phyloP scores from a whole-genome alignment of 1,284 basidiomycete genomes.

The Cronartium ribicola region DNA sequence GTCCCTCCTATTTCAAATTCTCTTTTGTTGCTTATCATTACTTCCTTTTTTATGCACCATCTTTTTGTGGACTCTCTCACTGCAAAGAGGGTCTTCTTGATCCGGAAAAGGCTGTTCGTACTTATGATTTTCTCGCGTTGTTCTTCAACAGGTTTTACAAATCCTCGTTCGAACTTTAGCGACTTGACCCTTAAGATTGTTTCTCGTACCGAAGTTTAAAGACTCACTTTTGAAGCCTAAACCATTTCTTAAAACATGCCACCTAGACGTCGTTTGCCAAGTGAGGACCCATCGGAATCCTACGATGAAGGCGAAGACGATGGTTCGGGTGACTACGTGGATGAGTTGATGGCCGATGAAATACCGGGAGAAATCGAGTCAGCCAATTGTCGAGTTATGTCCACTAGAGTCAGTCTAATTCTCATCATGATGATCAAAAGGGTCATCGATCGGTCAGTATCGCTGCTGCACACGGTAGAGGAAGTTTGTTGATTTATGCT shows the following conservation, averaged over 20 bases:
- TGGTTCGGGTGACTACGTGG: not conserved
- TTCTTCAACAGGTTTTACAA: too few species aligned
- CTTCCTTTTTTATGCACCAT: too few species aligned
- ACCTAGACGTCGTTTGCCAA: not conserved
- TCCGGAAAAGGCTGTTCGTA: too few species aligned
- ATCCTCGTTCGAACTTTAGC: too few species aligned
- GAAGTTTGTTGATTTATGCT: not conserved
- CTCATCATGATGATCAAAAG: not conserved
- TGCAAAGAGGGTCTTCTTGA: too few species aligned
- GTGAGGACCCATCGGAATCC: slow-evolving; percentile 3
- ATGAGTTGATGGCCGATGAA: not conserved
- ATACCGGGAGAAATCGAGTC: slow-evolving; percentile 37
- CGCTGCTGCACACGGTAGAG: not conserved
- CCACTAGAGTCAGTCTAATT: slow-evolving; percentile 18
- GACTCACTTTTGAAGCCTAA: too few species aligned
- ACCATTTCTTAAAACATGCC: not conserved
- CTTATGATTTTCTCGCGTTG: too few species aligned
- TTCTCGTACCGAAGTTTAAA: too few species aligned
- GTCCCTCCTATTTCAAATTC: too few species aligned
- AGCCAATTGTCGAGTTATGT: slow-evolving; percentile 37
- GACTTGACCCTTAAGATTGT: too few species aligned
- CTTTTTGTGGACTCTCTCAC: too few species aligned
- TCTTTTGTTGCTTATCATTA: too few species aligned
- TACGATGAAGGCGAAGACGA: not conserved
- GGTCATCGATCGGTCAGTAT: not conserved